Percentiles rank a stretch among this genome's conserved stretches.
phyloP scores from a whole-genome alignment of 768 basidiomycete genomes.

The Tylopilus felleus region DNA sequence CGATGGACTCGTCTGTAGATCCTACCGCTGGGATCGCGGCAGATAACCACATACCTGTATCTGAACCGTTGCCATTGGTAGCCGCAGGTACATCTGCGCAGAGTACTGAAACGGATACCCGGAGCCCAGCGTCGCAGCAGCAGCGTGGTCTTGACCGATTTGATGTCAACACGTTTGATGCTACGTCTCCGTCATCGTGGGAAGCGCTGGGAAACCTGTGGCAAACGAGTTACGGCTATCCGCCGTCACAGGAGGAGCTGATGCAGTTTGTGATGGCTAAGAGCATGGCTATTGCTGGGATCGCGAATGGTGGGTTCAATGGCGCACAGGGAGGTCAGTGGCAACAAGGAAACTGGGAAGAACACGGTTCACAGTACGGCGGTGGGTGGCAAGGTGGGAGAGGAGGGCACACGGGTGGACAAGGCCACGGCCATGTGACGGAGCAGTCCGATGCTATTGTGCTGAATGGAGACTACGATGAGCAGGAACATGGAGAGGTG shows the following conservation, averaged over 20 bases:
- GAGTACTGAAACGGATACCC: slow-evolving; percentile 33
- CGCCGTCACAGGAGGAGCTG: slow-evolving; percentile 72
- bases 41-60: slow-evolving; percentile 47
- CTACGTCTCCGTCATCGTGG: slow-evolving; percentile 72
- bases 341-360: slow-evolving; percentile 21
- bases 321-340: slow-evolving; percentile 23
- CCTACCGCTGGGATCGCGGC: slow-evolving; percentile 42
- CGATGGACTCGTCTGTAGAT: slow-evolving; percentile 39
- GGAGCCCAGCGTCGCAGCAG: slow-evolving; percentile 38
- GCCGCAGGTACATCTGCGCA: slow-evolving; percentile 57
- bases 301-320: slow-evolving; percentile 7
- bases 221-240: slow-evolving; percentile 61
- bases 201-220: slow-evolving; percentile 77
- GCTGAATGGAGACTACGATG: slow-evolving; percentile 56
- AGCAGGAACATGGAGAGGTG: no score
- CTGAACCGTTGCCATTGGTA: slow-evolving; percentile 40
- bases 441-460: slow-evolving; percentile 44
- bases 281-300: slow-evolving; percentile 20
- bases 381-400: slow-evolving; percentile 40
- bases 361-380: slow-evolving; percentile 35
- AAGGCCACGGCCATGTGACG: background rate
- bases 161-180: slow-evolving; percentile 71
- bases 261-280: slow-evolving; percentile 65
- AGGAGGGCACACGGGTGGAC: slow-evolving; percentile 15
- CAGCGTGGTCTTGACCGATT: slow-evolving; percentile 60